Base-by-base conservation (phyloP, 331 rosid species). In the Stylosanthes scabra region DNA sequence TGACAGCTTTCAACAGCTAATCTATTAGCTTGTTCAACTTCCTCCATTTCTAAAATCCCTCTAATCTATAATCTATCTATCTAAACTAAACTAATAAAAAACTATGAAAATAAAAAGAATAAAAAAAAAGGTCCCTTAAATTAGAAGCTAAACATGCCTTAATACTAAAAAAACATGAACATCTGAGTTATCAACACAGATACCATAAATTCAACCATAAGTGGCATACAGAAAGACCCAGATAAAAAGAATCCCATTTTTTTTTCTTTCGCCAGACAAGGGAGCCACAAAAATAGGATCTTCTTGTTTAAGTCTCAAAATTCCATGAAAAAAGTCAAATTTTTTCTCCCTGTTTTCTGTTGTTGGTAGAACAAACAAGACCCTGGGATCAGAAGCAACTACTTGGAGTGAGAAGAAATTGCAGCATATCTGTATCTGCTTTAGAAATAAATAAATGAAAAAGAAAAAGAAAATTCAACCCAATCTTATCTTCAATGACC, bases 1-100 rank as follows among this genome's bases (percentile, higher is more conserved):
- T 87, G 98, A 71, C 98, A 87, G 80, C 94, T 92, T 73, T 86
- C 90, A 68, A 95, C 92, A 60, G 99, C 98, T 75, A 79, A 83
- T 83, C 85, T 92, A 68, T 88, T 92, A 66, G 98, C 98, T 86
- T 86, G 89, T 80, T 95, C 99, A 70, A 92, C 96, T 56, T 81
- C 94, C 70, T 95, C 97, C 99, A 95, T 95, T 2, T 34, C 74
- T 50, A 49, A 49, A 20, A 20, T 20, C 25, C 25, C 25, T 20
- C 25, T 20, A 20, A 13, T 50, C 8, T 47, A 11, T 47, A 7
- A 46, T 61, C 62, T 66, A 75, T n/a, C n/a, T n/a, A n/a, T 60
- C 63, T 40, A 20, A 34, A 6, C 9, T 42, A 42, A 7, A 9
- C 14, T 20, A 20, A 20, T 20, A 20, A 12, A 68, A 71, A 40